Percentiles rank a stretch among this genome's conserved stretches.
phyloP scores from a whole-genome alignment of 257 asterid species.

The Apocynum venetum region DNA sequence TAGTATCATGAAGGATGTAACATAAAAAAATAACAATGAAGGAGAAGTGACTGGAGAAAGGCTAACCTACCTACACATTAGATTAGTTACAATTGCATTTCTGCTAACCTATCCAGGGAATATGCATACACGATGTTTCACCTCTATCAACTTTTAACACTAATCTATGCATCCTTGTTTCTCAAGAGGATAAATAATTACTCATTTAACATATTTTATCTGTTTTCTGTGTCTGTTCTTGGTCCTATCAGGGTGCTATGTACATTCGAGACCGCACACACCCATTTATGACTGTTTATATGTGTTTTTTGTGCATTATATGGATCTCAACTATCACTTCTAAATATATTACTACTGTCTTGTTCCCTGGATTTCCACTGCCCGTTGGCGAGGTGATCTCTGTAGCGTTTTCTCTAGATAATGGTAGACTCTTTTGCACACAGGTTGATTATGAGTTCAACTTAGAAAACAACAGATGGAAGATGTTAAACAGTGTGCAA shows the following conservation, averaged over 20 bases:
- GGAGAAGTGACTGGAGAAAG: background rate
- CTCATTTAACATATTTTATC: background rate
- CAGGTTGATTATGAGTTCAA: conserved; percentile 77
- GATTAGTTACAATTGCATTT: background rate
- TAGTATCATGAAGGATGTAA: background rate
- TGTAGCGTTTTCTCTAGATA: conserved; percentile 4
- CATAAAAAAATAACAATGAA: background rate
- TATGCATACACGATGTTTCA: background rate
- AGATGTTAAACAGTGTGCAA: conserved; percentile 39
- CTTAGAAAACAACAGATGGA: conserved; percentile 44
- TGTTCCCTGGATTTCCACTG: background rate
- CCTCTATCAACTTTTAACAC: background rate
- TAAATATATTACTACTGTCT: background rate
- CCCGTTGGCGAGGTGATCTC: background rate
- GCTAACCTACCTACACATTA: background rate
- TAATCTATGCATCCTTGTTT: background rate
- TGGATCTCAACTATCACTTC: background rate
- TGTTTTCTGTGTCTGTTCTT: background rate
- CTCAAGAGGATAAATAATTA: background rate
- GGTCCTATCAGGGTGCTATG: background rate
- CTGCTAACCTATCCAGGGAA: background rate
- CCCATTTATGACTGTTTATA: background rate
- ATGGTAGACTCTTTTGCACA: conserved; percentile 2
- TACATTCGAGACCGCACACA: background rate
- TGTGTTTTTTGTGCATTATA: background rate